Conservation (phyloP, 2,329 filamentous ascomycete genomes). For the Penicillium sp. region DNA sequence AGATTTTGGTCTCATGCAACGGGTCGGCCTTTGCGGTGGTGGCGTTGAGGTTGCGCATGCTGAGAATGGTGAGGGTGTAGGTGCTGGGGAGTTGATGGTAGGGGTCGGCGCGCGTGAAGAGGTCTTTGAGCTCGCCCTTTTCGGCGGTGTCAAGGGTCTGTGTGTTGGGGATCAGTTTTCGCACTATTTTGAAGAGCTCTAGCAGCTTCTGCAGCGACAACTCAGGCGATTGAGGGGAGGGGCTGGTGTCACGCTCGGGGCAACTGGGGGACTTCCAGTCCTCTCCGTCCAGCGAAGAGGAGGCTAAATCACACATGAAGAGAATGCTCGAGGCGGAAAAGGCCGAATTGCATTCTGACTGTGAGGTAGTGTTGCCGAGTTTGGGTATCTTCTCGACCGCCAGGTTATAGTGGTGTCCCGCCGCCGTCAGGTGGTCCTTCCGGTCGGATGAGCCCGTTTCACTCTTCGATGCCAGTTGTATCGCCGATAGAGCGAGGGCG, state of each 20-base stretch:
- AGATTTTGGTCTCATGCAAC: not conserved
- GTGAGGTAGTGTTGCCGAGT: not conserved
- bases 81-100: conserved; percentile 13
- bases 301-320: conserved; percentile 8
- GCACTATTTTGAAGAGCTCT: not conserved
- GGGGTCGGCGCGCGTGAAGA: conserved; percentile 6
- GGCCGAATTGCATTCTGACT: not conserved
- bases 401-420: not conserved
- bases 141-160: not conserved
- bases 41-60: conserved; percentile 13
- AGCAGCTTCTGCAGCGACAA: not conserved
- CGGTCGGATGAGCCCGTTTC: not conserved
- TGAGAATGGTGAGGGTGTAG: conserved; percentile 12
- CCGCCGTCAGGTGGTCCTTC: not conserved
- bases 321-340: conserved; percentile 8
- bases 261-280: not conserved
- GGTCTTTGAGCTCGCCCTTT: conserved; percentile 1
- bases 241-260: not conserved
- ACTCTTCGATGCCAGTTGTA: not conserved
- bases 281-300: conserved; percentile 11
- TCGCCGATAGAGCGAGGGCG: conserved; percentile 14
- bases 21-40: not conserved
- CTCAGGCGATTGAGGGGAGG: not conserved
- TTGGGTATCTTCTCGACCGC: not conserved
- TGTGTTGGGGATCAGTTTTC: not conserved